A percentile compares a stretch with the other conserved stretches of the same genome.
phyloP scores from a whole-genome alignment of 768 basidiomycete genomes.

The Cystobasidium onofrii region DNA sequence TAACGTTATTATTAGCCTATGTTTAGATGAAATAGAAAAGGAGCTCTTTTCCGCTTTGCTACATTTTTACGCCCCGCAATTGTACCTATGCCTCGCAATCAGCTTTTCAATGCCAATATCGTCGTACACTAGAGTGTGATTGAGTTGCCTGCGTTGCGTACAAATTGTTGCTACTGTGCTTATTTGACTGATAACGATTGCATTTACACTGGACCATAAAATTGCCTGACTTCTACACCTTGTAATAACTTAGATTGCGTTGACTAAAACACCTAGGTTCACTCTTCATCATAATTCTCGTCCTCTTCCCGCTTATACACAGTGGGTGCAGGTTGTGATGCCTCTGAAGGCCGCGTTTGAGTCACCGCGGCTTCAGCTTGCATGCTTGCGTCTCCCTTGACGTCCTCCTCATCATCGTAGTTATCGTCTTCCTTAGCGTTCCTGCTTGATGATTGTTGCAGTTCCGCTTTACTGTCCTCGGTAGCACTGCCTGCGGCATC shows the following conservation, averaged over 20 bases:
- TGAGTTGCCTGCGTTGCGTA: too few species aligned
- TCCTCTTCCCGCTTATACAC: slow-evolving; percentile 7
- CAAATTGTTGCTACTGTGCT: too few species aligned
- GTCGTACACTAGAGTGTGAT: too few species aligned
- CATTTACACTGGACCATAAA: too few species aligned
- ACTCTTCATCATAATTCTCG: slow-evolving; percentile 25
- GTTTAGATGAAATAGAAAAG: neutral
- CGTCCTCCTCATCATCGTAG: slow-evolving; percentile 6
- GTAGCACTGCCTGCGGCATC: neutral
- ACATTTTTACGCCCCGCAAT: neutral
- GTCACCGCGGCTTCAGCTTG: neutral
- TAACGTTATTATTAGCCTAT: neutral
- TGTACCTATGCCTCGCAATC: neutral
- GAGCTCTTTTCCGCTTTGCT: neutral
- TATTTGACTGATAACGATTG: too few species aligned
- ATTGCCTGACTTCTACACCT: too few species aligned
- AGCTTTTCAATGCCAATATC: too few species aligned
- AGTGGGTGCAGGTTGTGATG: neutral
- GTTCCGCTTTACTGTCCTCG: neutral
- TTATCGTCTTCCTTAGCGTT: neutral
- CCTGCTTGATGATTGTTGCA: neutral
- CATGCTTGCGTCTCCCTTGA: neutral
- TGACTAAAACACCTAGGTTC: too few species aligned
- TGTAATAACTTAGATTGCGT: too few species aligned
- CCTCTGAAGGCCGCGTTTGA: neutral